Percentiles rank a stretch among this genome's conserved stretches.
Evolutionary conservation across 495 filamentous ascomycete genomes (phyloP).

Genomic region (Trichoderma orchidacearum): DNA sequence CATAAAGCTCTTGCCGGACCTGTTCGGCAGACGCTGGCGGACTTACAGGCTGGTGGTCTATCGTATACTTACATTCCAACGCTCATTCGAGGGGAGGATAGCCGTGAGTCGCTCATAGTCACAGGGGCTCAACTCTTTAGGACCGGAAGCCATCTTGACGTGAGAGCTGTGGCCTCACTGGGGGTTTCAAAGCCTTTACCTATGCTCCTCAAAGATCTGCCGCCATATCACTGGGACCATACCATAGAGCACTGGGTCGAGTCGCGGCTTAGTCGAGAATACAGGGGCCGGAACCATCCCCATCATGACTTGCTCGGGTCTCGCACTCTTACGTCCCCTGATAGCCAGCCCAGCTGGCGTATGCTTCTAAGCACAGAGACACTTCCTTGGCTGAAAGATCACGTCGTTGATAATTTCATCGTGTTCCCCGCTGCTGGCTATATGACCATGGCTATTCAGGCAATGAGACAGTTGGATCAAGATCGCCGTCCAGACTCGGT

Average conservation of each 20-base stretch:
- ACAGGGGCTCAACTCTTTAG: slow-evolving; percentile 12
- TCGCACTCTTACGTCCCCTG: slow-evolving; percentile 20
- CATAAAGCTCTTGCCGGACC: slow-evolving; percentile 49
- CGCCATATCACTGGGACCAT: slow-evolving; percentile 33
- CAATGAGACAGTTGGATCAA: slow-evolving; percentile 17
- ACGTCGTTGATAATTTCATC: slow-evolving; percentile 20
- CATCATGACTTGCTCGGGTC: slow-evolving; percentile 36
- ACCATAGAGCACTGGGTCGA: slow-evolving; percentile 36
- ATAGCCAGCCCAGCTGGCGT: slow-evolving; percentile 35
- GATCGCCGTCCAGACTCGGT: slow-evolving; percentile 5
- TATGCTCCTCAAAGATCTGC: slow-evolving; percentile 25
- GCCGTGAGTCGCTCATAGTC: background rate
- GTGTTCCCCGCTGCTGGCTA: slow-evolving; percentile 35
- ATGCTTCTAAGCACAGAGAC: slow-evolving; percentile 28
- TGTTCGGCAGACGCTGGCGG: slow-evolving; percentile 42
- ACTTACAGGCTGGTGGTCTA: slow-evolving; percentile 14
- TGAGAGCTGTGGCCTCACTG: slow-evolving; percentile 20
- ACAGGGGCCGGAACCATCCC: slow-evolving; percentile 29
- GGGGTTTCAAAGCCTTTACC: slow-evolving; percentile 23
- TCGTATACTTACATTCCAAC: background rate
- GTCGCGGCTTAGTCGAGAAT: slow-evolving; percentile 26
- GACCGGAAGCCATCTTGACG: slow-evolving; percentile 24
- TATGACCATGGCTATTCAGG: slow-evolving; percentile 34
- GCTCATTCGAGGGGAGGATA: background rate
- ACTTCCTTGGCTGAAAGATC: slow-evolving; percentile 35